Conservation (phyloP, 2,329 filamentous ascomycete genomes). For the Pseudogymnoascus sp. region DNA sequence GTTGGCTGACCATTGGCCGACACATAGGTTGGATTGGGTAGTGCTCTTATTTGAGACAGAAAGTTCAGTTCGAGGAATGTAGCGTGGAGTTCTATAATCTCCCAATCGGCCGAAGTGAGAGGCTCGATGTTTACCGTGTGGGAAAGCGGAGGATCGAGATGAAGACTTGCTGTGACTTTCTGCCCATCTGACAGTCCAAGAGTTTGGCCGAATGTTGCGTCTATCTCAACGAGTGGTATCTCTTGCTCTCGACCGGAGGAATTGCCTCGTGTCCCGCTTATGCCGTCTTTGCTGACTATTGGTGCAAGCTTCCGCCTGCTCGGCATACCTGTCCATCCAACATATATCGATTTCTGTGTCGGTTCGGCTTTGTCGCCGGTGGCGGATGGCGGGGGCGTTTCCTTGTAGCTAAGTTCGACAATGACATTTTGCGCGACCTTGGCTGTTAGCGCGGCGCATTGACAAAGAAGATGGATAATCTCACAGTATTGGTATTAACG, state of each 20-base stretch:
- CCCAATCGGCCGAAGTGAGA: slow-evolving; percentile 91
- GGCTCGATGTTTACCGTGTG: slow-evolving; percentile 97
- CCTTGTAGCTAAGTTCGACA: slow-evolving; percentile 77
- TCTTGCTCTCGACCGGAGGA: slow-evolving; percentile 64
- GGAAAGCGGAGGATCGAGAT: slow-evolving; percentile 82
- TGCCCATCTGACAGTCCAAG: slow-evolving; percentile 74
- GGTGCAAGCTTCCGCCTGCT: slow-evolving; percentile 76
- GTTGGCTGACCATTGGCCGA: slow-evolving; percentile 43
- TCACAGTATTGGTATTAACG: slow-evolving; percentile 81
- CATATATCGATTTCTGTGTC: slow-evolving; percentile 64
- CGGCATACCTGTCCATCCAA: slow-evolving; percentile 97
- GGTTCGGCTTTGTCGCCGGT: slow-evolving; percentile 38
- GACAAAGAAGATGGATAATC: slow-evolving; percentile 25
- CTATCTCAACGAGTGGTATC: slow-evolving; percentile 70
- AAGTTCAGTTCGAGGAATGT: slow-evolving; percentile 93
- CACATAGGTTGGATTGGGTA: slow-evolving; percentile 73
- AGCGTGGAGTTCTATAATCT: slow-evolving; percentile 96
- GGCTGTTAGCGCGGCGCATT: slow-evolving; percentile 12
- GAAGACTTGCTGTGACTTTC: slow-evolving; percentile 63
- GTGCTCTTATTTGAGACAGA: slow-evolving; percentile 80
- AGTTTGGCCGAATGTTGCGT: slow-evolving; percentile 71
- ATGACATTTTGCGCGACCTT: slow-evolving; percentile 93
- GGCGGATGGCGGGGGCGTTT: slow-evolving; percentile 41
- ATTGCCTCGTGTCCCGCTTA: slow-evolving; percentile 50
- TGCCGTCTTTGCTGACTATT: slow-evolving; percentile 65